A percentile compares a stretch with the other conserved stretches of the same genome.
These are phyloP conservation scores for Mycena olivaceomarginata DNA, from an alignment of 768 basidiomycete genomes.

Conservation along the genomic window DNA sequence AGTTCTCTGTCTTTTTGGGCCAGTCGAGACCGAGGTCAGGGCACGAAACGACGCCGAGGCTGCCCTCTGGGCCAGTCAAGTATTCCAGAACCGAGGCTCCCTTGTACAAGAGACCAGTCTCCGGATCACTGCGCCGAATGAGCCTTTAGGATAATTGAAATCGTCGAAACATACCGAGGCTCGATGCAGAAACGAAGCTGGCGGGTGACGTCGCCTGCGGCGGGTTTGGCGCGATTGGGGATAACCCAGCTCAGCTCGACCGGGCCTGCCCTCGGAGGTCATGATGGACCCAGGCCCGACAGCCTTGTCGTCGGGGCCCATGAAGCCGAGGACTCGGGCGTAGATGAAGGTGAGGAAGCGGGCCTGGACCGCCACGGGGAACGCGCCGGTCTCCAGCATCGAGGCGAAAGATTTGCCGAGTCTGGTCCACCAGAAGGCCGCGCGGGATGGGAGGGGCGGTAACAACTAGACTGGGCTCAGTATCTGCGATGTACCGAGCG, in stretches of 20 bases:
- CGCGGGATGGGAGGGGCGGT: constrained; percentile 1
- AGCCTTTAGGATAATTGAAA: neutral
- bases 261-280: constrained; percentile 57
- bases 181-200: constrained; percentile 58
- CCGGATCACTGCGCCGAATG: constrained; percentile 49
- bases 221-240: constrained; percentile 46
- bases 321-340: constrained; percentile 53
- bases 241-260: constrained; percentile 58
- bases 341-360: constrained; percentile 55
- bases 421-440: constrained; percentile 53
- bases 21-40: constrained; percentile 50
- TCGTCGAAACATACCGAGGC: constrained; percentile 50
- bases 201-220: constrained; percentile 41
- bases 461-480: constrained; percentile 9
- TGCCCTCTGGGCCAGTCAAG: constrained; percentile 50
- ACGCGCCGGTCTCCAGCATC: constrained; percentile 54
- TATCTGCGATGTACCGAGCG: neutral
- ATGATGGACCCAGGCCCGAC: constrained; percentile 50
- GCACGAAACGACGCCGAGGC: constrained; percentile 53
- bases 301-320: constrained; percentile 50
- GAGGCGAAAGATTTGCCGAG: constrained; percentile 52
- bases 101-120: constrained; percentile 47
- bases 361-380: constrained; percentile 49
- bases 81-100: constrained; percentile 53
- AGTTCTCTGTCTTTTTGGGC: constrained; percentile 53